A percentile compares a stretch with the other conserved stretches of the same genome.
Evolutionary conservation across 768 basidiomycete genomes (phyloP).

Genomic region (Termitomyces sp.): DNA sequence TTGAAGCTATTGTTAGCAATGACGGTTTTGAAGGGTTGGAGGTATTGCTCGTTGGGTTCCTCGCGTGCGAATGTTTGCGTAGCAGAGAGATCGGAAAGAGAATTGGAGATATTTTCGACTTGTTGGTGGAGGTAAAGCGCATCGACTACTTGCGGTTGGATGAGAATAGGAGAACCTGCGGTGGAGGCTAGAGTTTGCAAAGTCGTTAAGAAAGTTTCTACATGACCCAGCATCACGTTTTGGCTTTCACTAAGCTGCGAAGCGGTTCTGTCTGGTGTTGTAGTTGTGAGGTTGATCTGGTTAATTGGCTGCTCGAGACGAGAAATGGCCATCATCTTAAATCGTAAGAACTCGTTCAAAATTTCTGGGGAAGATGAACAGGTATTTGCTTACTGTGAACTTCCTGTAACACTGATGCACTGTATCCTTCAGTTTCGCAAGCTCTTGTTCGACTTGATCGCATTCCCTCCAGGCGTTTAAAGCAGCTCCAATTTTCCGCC

Average conservation of each 20-base stretch:
- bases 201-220: constrained; percentile 8
- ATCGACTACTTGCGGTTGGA: constrained; percentile 4
- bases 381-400: constrained; percentile 8
- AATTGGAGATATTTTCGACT: constrained; percentile 8
- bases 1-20: neutral
- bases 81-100: constrained; percentile 4
- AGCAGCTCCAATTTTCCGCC: constrained; percentile 5
- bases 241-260: constrained; percentile 7
- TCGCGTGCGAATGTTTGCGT: constrained; percentile 3
- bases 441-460: constrained; percentile 6
- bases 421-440: constrained; percentile 4
- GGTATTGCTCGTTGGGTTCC: constrained; percentile 5
- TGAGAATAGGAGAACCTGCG: neutral
- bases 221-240: neutral
- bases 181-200: neutral
- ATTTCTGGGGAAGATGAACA: neutral
- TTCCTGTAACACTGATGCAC: constrained; percentile 11
- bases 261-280: neutral
- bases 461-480: constrained; percentile 5
- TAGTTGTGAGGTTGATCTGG: constrained; percentile 1
- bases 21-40: constrained; percentile 5
- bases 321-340: constrained; percentile 8
- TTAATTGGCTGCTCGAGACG: constrained; percentile 7
- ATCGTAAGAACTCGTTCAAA: neutral
- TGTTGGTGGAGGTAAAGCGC: constrained; percentile 11